Evolutionary conservation across 1,284 basidiomycete species (phyloP), one percentile per base, ranked within the genome.

Genomic region (Meripilus lineatus): DNA sequence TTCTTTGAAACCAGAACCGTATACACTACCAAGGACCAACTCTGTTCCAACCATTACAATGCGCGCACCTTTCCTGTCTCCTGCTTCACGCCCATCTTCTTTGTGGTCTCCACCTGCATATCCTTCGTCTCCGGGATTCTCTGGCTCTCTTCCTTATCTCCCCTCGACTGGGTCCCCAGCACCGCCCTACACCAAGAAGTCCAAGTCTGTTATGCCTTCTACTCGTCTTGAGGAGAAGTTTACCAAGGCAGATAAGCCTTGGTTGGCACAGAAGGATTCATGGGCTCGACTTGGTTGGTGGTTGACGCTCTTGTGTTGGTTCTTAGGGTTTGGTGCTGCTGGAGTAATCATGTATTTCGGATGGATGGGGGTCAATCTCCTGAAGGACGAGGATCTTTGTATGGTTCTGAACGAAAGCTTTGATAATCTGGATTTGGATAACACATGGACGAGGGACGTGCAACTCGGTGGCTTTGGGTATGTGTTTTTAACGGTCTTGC

Each of bases 381-480:
- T 70, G 10, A 52, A 52, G 35, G 56, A 61, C 45, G 48, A 40
- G 49, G 71, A 77, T 13, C 61, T 86, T 20, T 90, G 89, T 58
- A 55, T 79, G 14, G 81, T 88, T 7, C 63, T 90, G 49, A 69
- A 81, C 20, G 88, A 92, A 43, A 63, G 83, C 48, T 92, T 91
- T 22, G 44, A 43, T 32, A 37, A 38, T 52, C 69, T 74, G 44
- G 64, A 61, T 36, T 62, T 77, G 42, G 67, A 73, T 45, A 69
- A 69, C 45, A 74, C 67, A 25, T 91, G 87, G 77, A 65, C 70
- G 37, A 68, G 75, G 20, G 86, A 91, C 52, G 76, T 85, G 32
- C 75, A 81, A 56, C 72, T 89, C 52, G 80, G 84, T 45, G 89
- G 89, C 0, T 90, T 79, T 56, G 85, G 84, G 72, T 81, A 50